A percentile compares a stretch with the other conserved stretches of the same genome.
phyloP scores from a whole-genome alignment of 192 early-diverging fungal genomes.

The Coemansia sp. region DNA sequence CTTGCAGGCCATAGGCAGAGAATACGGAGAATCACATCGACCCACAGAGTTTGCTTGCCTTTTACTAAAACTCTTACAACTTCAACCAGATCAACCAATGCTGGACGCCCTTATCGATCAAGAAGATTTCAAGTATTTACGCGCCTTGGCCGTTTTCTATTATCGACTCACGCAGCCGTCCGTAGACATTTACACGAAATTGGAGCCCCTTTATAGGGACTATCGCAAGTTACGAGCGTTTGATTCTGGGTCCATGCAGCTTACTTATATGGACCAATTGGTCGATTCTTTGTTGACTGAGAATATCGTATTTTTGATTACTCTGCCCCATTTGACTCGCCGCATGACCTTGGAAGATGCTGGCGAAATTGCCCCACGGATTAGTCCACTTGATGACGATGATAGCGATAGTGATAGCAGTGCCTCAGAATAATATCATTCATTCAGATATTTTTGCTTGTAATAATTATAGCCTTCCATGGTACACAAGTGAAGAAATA shows the following conservation, averaged over 20 bases:
- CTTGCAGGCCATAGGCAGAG: conserved; percentile 72
- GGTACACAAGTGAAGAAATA: too few relatives aligned
- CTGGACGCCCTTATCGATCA: conserved; percentile 79
- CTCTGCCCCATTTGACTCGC: conserved; percentile 82
- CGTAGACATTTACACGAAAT: conserved; percentile 76
- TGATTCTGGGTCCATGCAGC: conserved; percentile 36
- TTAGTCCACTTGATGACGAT: conserved; percentile 63
- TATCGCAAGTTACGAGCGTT: conserved; percentile 75
- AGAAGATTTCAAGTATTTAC: conserved; percentile 87
- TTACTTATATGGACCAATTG: conserved; percentile 89
- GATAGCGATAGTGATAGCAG: conserved; percentile 45
- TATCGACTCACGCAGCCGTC: conserved; percentile 76
- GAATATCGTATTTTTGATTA: conserved; percentile 82
- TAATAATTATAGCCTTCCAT: too few relatives aligned
- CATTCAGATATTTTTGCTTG: too few relatives aligned
- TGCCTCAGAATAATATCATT: neutral
- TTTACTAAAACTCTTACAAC: conserved; percentile 83
- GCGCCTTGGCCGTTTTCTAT: conserved; percentile 89
- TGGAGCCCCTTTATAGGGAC: conserved; percentile 87
- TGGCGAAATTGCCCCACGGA: conserved; percentile 78
- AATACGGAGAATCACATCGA: conserved; percentile 28
- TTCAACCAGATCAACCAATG: conserved; percentile 91
- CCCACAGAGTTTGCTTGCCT: conserved; percentile 94
- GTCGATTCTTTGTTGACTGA: conserved; percentile 92
- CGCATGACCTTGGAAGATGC: conserved; percentile 82